Base-by-base conservation (phyloP, 805 yeast genomes). In the Kluyveromyces siamensis region DNA sequence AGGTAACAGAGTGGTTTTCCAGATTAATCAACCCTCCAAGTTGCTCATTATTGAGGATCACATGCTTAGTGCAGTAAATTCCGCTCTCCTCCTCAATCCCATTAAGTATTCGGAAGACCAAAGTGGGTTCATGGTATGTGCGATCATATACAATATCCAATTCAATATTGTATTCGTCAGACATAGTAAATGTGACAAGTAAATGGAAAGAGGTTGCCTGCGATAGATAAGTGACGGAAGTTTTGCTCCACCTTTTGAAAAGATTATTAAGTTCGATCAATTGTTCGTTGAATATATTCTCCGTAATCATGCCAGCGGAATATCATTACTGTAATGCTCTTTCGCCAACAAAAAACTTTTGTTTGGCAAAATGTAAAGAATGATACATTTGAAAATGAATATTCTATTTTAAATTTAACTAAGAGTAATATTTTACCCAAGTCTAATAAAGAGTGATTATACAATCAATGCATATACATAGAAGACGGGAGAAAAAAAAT, bases 71-170 rank as follows among this genome's bases (percentile, higher is more conserved):
- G 36, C 21, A 25, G 9, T 49, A 45, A 16, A 55, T 11, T 16
- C 41, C 45, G 14, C 47, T 48, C 14, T 33, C 47, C 4, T 38
- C 50, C 37, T 30, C 21, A 27, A 21, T 25, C 6, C 39, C 19
- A 30, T 48, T 35, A 63, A 62, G 58, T 14, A 58, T 27, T 40
- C 56, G 46, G 35, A 60, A 48, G 4, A 47, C 50, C 8, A 60
- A 40, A 13, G 47, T 46, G 9, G 67, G 67, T 37, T 59, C 65
- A 27, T 49, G 57, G 41, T 56, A 62, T 17, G 56, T 43, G 2
- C 41, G 30, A 6, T 55, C 48, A 50, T 60, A 61, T 16, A 40
- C 27, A 18, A 62, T 52, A 30, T 50, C 48, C 8, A 60, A 36
- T 40, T 58, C 60, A n/a, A 55, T 19, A 30, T 48, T 50, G 39